Conservation (phyloP, 805 yeast species). For the Zygoascus biomembranicola region DNA sequence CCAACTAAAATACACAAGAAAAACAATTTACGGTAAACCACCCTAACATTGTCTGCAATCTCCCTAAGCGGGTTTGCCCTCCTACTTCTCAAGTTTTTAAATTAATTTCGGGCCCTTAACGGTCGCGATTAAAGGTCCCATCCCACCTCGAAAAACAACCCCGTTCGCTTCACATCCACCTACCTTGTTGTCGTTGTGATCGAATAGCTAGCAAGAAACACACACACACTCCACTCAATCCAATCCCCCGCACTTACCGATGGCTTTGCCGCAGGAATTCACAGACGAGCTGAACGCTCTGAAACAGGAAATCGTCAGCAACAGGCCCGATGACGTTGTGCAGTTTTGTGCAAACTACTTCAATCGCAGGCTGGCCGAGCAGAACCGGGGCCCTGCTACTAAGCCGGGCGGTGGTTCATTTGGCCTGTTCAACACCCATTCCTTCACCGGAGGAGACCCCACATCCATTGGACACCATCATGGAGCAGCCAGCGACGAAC, state of each 20-base stretch:
- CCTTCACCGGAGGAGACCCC: slow-evolving; percentile 1
- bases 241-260: slow-evolving; percentile 10
- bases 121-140: no score
- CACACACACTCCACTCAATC: no score
- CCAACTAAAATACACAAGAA: no score
- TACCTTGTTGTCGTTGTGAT: no score
- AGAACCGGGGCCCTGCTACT: slow-evolving; percentile 2
- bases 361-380: slow-evolving; percentile 45
- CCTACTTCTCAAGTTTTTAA: no score
- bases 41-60: no score
- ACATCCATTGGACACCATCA: slow-evolving; percentile 3
- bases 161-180: no score
- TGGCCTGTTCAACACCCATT: slow-evolving; percentile 2
- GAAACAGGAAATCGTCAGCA: slow-evolving; percentile 45
- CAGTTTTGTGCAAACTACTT: slow-evolving; percentile 74
- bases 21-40: no score
- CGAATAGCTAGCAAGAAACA: no score
- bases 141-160: no score
- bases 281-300: slow-evolving; percentile 53
- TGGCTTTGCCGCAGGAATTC: slow-evolving; percentile 33
- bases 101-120: no score
- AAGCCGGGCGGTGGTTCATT: neutral
- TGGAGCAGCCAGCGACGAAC: neutral
- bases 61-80: no score
- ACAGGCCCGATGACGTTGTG: slow-evolving; percentile 58